phyloP scores from a whole-genome alignment of 1,139 yeast genomes.

The Kodamaea anthophila region DNA sequence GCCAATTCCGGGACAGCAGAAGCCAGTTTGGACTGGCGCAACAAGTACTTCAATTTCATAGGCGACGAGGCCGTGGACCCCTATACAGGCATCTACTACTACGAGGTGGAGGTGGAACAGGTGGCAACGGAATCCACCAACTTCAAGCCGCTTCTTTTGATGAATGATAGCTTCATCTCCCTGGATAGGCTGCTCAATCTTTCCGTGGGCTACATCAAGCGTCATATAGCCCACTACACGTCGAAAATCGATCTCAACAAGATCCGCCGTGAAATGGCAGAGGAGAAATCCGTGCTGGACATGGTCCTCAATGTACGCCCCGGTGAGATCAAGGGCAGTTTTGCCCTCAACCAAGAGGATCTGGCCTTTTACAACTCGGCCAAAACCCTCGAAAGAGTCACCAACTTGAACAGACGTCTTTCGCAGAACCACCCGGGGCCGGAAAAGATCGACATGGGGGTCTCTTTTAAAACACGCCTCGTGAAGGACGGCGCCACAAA shows the following conservation, averaged over 20 bases:
- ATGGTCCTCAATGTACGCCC: constrained; percentile 24
- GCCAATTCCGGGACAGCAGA: constrained; percentile 1
- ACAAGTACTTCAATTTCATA: constrained; percentile 28
- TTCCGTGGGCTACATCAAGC: constrained; percentile 32
- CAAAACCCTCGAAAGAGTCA: constrained; percentile 29
- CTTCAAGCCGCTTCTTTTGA: constrained; percentile 27
- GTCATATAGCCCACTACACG: constrained; percentile 13
- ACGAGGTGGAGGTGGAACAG: constrained; percentile 33
- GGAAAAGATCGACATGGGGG: constrained; percentile 31
- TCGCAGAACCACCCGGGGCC: constrained; percentile 19
- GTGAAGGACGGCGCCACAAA: constrained; percentile 10
- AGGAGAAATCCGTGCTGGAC: constrained; percentile 12
- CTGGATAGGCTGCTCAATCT: constrained; percentile 29
- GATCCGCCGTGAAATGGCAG: constrained; percentile 23
- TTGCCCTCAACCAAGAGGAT: constrained; percentile 39
- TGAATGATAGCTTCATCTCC: constrained; percentile 31
- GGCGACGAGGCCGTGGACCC: constrained; percentile 29
- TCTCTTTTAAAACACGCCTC: constrained; percentile 26
- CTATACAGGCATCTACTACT: constrained; percentile 31
- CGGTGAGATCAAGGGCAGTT: constrained; percentile 38
- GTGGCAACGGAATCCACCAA: constrained; percentile 25
- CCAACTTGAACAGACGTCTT: constrained; percentile 34
- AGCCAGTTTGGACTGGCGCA: constrained; percentile 4
- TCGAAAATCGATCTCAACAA: constrained; percentile 24
- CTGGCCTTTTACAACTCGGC: constrained; percentile 36